Percentiles rank a stretch among this genome's conserved stretches.
phyloP scores from a whole-genome alignment of 2,329 filamentous ascomycete genomes.

The Colletotrichum neosansevieriae region DNA sequence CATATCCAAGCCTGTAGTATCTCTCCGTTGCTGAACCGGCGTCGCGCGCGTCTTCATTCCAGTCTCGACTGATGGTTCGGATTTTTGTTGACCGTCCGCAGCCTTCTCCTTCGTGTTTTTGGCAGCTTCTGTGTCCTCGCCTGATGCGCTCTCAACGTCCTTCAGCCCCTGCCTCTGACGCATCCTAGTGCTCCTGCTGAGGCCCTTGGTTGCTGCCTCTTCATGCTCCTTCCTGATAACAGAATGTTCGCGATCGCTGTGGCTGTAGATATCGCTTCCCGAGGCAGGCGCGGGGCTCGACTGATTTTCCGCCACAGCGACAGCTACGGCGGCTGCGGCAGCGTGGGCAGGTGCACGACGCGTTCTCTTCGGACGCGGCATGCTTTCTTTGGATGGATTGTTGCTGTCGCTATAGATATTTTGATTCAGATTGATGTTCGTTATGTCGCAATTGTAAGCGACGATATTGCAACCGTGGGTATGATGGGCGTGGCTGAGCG shows the following conservation, averaged over 20 bases:
- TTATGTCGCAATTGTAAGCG: not conserved
- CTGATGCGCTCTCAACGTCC: constrained; percentile 47
- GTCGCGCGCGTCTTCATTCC: constrained; percentile 52
- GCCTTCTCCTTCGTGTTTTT: constrained; percentile 44
- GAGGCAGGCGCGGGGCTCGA: constrained; percentile 28
- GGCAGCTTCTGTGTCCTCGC: constrained; percentile 53
- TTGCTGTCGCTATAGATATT: not conserved
- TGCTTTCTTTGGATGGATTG: constrained; percentile 24
- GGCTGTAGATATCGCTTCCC: constrained; percentile 50
- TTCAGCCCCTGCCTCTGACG: constrained; percentile 41
- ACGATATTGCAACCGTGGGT: not conserved
- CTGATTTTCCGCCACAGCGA: constrained; percentile 29
- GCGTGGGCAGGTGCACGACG: constrained; percentile 45
- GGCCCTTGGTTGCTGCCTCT: constrained; percentile 30
- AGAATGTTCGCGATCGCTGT: constrained; percentile 51
- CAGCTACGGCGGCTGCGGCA: constrained; percentile 35
- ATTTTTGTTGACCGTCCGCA: constrained; percentile 44
- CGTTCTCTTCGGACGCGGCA: constrained; percentile 50
- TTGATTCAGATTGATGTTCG: not conserved
- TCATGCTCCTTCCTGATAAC: constrained; percentile 43
- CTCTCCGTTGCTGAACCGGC: constrained; percentile 51
- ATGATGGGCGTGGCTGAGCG: constrained; percentile 5
- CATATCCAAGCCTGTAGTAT: constrained; percentile 62
- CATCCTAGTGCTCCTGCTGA: constrained; percentile 36
- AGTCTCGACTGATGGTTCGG: constrained; percentile 51